These are phyloP conservation scores for Suillus discolor DNA, from an alignment of 768 basidiomycete species.

Conservation along the genomic window DNA sequence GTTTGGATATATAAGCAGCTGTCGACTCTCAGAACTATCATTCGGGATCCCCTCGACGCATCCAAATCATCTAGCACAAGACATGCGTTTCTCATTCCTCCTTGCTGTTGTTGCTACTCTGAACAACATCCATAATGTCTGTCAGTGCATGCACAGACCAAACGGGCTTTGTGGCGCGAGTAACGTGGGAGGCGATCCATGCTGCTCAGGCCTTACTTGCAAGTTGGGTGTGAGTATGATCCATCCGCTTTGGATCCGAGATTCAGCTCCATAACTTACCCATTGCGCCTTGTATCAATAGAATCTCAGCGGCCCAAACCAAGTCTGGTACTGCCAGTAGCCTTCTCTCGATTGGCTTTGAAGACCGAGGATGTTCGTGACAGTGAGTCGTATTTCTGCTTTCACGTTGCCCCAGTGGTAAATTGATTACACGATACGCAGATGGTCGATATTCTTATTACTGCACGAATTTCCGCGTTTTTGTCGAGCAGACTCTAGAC, in stretches of 20 bases:
- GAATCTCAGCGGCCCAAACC: accelerated
- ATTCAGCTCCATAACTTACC: neutral
- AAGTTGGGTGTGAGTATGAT: neutral
- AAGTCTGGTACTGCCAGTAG: neutral
- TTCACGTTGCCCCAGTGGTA: neutral
- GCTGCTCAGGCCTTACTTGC: neutral
- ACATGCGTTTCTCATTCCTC: neutral
- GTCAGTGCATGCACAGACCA: neutral
- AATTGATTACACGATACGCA: neutral
- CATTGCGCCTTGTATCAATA: neutral
- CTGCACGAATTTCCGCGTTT: neutral
- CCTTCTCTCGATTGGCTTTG: neutral
- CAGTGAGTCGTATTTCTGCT: neutral
- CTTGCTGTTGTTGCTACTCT: neutral
- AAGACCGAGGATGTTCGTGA: neutral
- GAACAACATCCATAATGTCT: neutral
- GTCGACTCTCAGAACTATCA: neutral
- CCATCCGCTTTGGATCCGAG: neutral
- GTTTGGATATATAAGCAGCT: neutral
- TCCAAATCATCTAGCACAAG: neutral
- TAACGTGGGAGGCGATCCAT: neutral
- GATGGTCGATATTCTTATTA: neutral
- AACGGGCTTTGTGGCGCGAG: neutral
- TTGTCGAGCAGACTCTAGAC: neutral
- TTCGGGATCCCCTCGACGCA: neutral